Base-by-base conservation (phyloP, 352 stramenopile species). In the Hyaloperonospora brassicae region DNA sequence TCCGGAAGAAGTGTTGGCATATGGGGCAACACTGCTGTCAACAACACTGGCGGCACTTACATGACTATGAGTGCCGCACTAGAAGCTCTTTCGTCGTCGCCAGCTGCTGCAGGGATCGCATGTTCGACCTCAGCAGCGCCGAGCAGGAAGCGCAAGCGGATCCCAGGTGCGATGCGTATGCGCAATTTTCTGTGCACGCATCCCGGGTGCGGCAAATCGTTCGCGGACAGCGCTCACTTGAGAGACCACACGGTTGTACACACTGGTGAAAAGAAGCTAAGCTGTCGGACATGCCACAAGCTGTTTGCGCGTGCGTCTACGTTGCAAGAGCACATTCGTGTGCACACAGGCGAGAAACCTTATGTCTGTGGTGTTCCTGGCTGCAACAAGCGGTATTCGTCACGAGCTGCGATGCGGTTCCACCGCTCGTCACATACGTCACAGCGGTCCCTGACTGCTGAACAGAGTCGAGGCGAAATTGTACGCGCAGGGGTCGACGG, bases 191-290 rank as follows among this genome's bases (percentile, higher is more conserved):
- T 83, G 17, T 86, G 76, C 43, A 80, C 80, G 53, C 72, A 87
- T 49, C 74, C 74, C 50, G 70, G 68, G 13, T 87, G 76, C 48
- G 74, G 70, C 45, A 87, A 87, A 57, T 80, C 74, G 22, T 87
- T 87, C 52, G 72, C 72, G 13, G 74, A 86, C 61, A 87, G 79
- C 52, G 76, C 76, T 34, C 74, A 87, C 41, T 58, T 86, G 45
- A 61, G 74, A 51, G 74, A 87, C 53, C 76, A 87, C 59, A 87
- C 72, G 30, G 76, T 85, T 34, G 76, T 87, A n/a, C 76, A 87
- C 60, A 85, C 74, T 31, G 73, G 76, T 47, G 76, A 85, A 55
- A 84, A 84, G 71, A 79, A 69, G 14, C 45, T 85, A 40, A 64
- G 62, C 41, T 87, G 74, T 39, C 42, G 47, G 3, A 61, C 58